Conservation (phyloP, 805 yeast genomes). For the Saturnispora halmiae region DNA sequence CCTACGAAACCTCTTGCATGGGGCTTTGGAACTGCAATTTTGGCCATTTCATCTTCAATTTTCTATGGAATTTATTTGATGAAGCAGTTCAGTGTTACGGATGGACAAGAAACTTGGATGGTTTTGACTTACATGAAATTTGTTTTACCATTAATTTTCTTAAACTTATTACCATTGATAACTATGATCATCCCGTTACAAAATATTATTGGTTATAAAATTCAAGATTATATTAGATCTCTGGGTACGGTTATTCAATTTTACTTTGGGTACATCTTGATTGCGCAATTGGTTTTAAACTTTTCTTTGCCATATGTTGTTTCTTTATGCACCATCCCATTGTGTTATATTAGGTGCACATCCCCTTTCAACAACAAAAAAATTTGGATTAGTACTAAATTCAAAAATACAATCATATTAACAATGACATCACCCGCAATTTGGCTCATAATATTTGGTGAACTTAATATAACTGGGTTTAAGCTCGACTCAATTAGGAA, state of each 20-base stretch:
- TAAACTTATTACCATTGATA: constrained; percentile 9
- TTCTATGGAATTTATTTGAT: constrained; percentile 21
- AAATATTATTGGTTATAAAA: constrained; percentile 3
- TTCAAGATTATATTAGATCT: constrained; percentile 19
- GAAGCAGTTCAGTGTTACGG: not conserved
- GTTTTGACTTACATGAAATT: constrained; percentile 10
- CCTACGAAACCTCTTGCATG: constrained; percentile 22
- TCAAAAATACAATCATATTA: constrained; percentile 22
- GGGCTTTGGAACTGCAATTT: constrained; percentile 27
- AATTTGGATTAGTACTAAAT: not conserved
- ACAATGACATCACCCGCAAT: constrained; percentile 27
- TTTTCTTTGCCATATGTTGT: constrained; percentile 70
- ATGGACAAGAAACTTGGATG: not conserved
- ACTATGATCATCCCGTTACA: not conserved
- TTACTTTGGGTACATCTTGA: constrained; percentile 56
- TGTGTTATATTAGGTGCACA: constrained; percentile 48
- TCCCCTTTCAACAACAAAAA: not conserved
- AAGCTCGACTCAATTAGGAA: constrained; percentile 25
- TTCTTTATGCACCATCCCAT: constrained; percentile 66
- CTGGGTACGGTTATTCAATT: constrained; percentile 33
- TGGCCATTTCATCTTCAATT: constrained; percentile 18
- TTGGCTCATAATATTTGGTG: constrained; percentile 23
- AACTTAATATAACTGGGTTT: constrained; percentile 18
- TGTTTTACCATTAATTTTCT: constrained; percentile 16
- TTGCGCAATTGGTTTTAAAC: constrained; percentile 71